These are phyloP conservation scores for Ogataea paradorogensis DNA, from an alignment of 805 yeast genomes.

Conservation along the genomic window DNA sequence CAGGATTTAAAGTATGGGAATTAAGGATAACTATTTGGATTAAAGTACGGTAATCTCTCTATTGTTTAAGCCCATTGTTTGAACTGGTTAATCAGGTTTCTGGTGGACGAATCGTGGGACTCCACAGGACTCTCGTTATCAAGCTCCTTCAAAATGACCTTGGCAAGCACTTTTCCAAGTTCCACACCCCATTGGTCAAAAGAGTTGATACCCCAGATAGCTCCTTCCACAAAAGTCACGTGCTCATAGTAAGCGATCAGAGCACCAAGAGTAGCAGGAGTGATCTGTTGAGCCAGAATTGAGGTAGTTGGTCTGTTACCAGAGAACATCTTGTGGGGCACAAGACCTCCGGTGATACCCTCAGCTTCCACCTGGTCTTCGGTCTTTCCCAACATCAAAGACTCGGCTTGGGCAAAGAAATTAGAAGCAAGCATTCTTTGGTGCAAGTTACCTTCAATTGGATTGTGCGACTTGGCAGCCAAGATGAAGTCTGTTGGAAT, in stretches of 20 bases:
- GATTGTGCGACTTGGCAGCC: slow-evolving; percentile 98
- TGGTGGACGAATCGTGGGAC: slow-evolving; percentile 87
- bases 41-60: not conserved
- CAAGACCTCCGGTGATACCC: slow-evolving; percentile 76
- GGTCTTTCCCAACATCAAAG: slow-evolving; percentile 93
- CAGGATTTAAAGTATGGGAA: slow-evolving; percentile 1
- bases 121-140: slow-evolving; percentile 54
- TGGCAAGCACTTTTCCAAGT: slow-evolving; percentile 96
- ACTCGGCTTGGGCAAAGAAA: slow-evolving; percentile 98
- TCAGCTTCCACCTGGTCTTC: slow-evolving; percentile 80
- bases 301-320: slow-evolving; percentile 99
- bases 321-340: slow-evolving; percentile 93
- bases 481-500: slow-evolving; percentile 96
- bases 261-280: slow-evolving; percentile 95
- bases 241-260: slow-evolving; percentile 98
- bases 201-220: slow-evolving; percentile 98
- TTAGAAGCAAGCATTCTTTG: slow-evolving; percentile 98
- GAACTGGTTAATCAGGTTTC: slow-evolving; percentile 91
- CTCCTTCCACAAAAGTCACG: slow-evolving; percentile 97
- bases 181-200: slow-evolving; percentile 99
- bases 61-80: slow-evolving; percentile 63
- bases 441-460: slow-evolving; percentile 89
- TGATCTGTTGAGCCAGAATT: slow-evolving; percentile 89
- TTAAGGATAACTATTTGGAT: not conserved
- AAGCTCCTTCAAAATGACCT: slow-evolving; percentile 89